Evolutionary conservation across 441 rosid species (phyloP).

Genomic region (Sinapis alba): DNA sequence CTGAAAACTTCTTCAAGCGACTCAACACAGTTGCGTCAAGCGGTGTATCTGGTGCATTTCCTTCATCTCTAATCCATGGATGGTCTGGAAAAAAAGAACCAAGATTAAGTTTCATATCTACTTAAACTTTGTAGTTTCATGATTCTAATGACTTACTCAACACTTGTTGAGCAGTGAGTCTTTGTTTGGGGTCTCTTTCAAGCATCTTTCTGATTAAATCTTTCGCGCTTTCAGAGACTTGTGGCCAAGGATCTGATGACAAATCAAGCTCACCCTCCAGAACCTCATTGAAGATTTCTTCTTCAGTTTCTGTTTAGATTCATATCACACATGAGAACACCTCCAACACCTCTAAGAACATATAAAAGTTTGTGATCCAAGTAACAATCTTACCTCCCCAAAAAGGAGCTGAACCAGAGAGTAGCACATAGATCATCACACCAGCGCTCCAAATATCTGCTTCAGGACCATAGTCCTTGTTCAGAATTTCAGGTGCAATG

Average conservation of each 20-base stretch:
- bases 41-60: slow-evolving; percentile 61
- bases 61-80: slow-evolving; percentile 66
- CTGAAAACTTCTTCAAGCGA: slow-evolving; percentile 59
- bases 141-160: slow-evolving; percentile 46
- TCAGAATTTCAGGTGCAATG: slow-evolving; percentile 45
- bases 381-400: slow-evolving; percentile 56
- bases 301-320: slow-evolving; percentile 49
- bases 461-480: slow-evolving; percentile 60
- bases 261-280: slow-evolving; percentile 63
- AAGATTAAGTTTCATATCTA: slow-evolving; percentile 7
- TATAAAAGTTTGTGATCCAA: not conserved
- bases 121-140: not conserved
- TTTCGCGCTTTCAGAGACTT: slow-evolving; percentile 61
- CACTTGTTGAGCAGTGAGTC: slow-evolving; percentile 65
- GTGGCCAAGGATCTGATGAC: slow-evolving; percentile 71
- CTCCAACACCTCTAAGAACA: not conserved
- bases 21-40: slow-evolving; percentile 54
- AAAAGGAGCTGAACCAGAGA: slow-evolving; percentile 70
- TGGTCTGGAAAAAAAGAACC: slow-evolving; percentile 47
- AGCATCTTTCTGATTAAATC: slow-evolving; percentile 69
- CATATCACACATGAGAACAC: slow-evolving; percentile 10
- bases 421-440: slow-evolving; percentile 61
- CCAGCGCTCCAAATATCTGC: slow-evolving; percentile 78
- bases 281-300: slow-evolving; percentile 64
- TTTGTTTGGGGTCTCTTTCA: slow-evolving; percentile 50